Evolutionary conservation across 176 grass and related monocot species (phyloP).

Genomic region (Rhynchospora pubera): DNA sequence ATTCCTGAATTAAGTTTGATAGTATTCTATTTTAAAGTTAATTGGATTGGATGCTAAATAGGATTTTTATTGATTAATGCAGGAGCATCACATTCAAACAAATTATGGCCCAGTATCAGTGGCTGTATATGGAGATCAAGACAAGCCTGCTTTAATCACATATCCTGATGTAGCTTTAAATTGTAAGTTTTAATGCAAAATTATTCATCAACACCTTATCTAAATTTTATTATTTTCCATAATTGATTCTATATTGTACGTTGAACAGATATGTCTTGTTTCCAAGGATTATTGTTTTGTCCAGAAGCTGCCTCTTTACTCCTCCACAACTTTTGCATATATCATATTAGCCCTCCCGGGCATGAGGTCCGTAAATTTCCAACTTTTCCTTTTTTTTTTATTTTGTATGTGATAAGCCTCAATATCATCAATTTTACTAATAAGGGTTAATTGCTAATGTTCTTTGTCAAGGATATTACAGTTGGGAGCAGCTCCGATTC

Average conservation of each 20-base stretch:
- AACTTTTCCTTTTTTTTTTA: conserved; percentile 4
- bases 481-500: conserved; percentile 87
- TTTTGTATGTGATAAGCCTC: neutral
- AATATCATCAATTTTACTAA: conserved; percentile 13
- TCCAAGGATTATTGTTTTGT: conserved; percentile 98
- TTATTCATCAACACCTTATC: neutral
- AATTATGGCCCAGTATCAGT: conserved; percentile 57
- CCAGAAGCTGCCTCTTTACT: conserved; percentile 79
- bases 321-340: conserved; percentile 92
- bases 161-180: conserved; percentile 84
- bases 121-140: conserved; percentile 63
- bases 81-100: conserved; percentile 65
- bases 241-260: conserved; percentile 20
- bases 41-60: neutral
- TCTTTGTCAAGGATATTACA: conserved; percentile 44
- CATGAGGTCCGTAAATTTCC: conserved; percentile 72
- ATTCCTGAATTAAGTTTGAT: neutral
- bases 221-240: conserved; percentile 3
- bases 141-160: conserved; percentile 66
- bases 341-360: conserved; percentile 89
- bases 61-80: conserved; percentile 28
- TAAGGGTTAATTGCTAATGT: conserved; percentile 21
- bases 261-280: conserved; percentile 94
- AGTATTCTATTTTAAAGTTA: neutral
- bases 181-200: neutral